Evolutionary conservation across 208 protist species (phyloP).

Genomic region (Hexamita inflata): DNA sequence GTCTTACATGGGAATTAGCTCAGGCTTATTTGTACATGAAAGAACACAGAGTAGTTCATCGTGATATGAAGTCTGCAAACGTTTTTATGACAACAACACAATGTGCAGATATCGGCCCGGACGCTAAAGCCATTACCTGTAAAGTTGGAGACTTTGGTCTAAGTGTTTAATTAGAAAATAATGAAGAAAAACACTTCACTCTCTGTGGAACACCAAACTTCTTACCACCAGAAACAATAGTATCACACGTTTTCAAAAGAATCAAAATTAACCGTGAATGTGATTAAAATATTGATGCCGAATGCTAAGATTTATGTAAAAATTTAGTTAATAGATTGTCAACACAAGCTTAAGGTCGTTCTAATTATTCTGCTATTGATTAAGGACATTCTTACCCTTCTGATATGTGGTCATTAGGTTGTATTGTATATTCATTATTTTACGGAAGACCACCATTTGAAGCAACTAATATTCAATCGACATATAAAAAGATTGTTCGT

Average conservation of each 20-base stretch:
- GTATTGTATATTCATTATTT: constrained; percentile 14
- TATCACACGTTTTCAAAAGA: neutral
- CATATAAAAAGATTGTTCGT: constrained; percentile 14
- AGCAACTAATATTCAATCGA: constrained; percentile 13
- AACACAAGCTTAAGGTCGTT: neutral
- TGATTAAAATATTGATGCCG: constrained; percentile 15
- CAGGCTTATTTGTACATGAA: constrained; percentile 45
- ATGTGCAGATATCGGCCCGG: neutral
- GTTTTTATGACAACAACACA: constrained; percentile 35
- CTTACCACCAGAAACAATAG: constrained; percentile 24
- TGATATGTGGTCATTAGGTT: constrained; percentile 33
- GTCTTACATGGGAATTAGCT: constrained; percentile 33
- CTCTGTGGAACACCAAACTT: constrained; percentile 32
- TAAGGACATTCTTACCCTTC: constrained; percentile 5
- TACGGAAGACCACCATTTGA: constrained; percentile 32
- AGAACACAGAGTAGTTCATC: constrained; percentile 46
- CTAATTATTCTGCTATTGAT: neutral
- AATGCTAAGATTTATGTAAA: constrained; percentile 21
- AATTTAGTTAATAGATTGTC: neutral
- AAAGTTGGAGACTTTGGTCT: constrained; percentile 33
- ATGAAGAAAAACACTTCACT: constrained; percentile 4
- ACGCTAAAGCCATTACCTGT: neutral
- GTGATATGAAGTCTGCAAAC: constrained; percentile 51
- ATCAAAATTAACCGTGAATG: neutral
- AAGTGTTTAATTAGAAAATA: neutral